Conservation (phyloP, 176 grass and related monocot genomes). For the Juncus effusus region DNA sequence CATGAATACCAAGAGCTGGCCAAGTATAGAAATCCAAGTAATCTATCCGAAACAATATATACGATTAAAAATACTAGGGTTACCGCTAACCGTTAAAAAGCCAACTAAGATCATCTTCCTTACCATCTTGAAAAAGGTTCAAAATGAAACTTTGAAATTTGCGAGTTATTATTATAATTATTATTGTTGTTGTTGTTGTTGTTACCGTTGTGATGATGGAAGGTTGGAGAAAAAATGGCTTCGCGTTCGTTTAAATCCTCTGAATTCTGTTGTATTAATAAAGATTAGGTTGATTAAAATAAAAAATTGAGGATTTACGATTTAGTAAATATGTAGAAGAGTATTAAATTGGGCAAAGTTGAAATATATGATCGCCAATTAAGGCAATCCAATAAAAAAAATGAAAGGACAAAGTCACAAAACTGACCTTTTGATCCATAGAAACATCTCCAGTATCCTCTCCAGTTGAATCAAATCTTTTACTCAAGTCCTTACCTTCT, state of each 20-base stretch:
- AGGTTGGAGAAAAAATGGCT: slow-evolving; percentile 79
- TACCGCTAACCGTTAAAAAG: too few species aligned
- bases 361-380: too few species aligned
- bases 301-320: not conserved
- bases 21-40: too few species aligned
- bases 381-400: too few species aligned
- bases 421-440: slow-evolving; percentile 16
- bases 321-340: slow-evolving; percentile 2
- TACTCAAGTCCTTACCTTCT: slow-evolving; percentile 20
- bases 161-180: too few species aligned
- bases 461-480: slow-evolving; percentile 10
- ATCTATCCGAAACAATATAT: too few species aligned
- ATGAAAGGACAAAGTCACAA: not conserved
- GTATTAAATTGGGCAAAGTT: not conserved
- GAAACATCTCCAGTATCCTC: slow-evolving; percentile 6
- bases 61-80: too few species aligned
- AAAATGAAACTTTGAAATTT: too few species aligned
- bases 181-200: not conserved
- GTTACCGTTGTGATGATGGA: slow-evolving; percentile 70
- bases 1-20: not conserved
- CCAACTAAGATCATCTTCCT: too few species aligned
- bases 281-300: slow-evolving; percentile 17
- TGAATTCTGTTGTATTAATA: slow-evolving; percentile 35
- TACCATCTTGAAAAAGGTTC: too few species aligned
- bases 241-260: slow-evolving; percentile 29